Evolutionary conservation across 805 yeast genomes (phyloP).

Genomic region (Priceomyces haplophilus): DNA sequence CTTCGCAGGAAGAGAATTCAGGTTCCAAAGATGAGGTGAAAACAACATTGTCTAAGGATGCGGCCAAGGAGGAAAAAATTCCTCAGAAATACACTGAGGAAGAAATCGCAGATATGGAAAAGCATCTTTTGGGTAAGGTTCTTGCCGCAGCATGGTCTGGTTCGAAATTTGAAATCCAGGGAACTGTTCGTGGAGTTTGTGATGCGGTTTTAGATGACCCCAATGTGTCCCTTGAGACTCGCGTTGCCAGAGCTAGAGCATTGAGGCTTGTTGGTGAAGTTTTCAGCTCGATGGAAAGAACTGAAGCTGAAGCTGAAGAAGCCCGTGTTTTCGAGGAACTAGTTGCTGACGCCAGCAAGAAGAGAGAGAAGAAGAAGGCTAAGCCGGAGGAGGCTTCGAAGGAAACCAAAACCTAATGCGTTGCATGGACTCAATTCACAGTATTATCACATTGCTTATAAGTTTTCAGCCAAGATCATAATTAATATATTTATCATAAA

Average conservation of each 20-base stretch:
- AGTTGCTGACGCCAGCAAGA: conserved; percentile 48
- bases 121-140: conserved; percentile 73
- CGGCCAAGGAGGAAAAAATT: conserved; percentile 13
- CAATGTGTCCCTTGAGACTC: conserved; percentile 41
- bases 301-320: conserved; percentile 69
- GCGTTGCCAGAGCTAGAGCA: conserved; percentile 61
- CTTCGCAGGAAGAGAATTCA: conserved; percentile 25
- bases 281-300: conserved; percentile 56
- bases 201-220: conserved; percentile 61
- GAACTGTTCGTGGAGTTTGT: conserved; percentile 70
- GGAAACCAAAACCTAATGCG: neutral
- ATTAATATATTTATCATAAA: neutral
- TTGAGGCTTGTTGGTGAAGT: conserved; percentile 60
- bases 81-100: conserved; percentile 50
- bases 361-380: conserved; percentile 34
- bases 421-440: neutral
- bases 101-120: conserved; percentile 68
- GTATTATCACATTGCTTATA: neutral
- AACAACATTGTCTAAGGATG: conserved; percentile 8
- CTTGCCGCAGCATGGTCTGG: conserved; percentile 85
- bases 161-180: conserved; percentile 72
- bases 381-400: conserved; percentile 1
- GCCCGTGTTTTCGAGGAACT: conserved; percentile 75
- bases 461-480: neutral
- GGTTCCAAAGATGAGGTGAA: conserved; percentile 25